Evolutionary conservation across 2,329 filamentous ascomycete species (phyloP).

Genomic region (Botryosphaeria dothidea): DNA sequence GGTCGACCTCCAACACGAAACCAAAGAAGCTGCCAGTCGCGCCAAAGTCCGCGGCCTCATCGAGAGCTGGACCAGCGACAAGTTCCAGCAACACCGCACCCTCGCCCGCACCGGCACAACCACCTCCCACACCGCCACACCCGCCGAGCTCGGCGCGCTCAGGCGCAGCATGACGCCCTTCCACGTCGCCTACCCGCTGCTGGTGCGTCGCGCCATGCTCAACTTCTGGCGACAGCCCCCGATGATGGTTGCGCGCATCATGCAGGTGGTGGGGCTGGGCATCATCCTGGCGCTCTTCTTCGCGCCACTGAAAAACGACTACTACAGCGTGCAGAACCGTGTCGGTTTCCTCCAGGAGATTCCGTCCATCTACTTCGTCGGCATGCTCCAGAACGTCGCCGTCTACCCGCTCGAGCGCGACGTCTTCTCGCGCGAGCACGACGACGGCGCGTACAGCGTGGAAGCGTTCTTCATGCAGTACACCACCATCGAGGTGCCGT

Average conservation of each 20-base stretch:
- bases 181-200: conserved; percentile 63
- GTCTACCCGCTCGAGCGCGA: conserved; percentile 72
- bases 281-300: conserved; percentile 55
- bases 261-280: conserved; percentile 40
- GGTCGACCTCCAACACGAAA: conserved; percentile 68
- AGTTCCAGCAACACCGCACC: not conserved
- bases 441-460: conserved; percentile 70
- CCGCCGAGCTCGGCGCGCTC: conserved; percentile 71
- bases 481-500: conserved; percentile 69
- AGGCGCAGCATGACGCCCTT: conserved; percentile 65
- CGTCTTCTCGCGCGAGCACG: conserved; percentile 76
- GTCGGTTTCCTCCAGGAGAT: conserved; percentile 74
- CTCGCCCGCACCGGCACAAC: not conserved
- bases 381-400: conserved; percentile 78
- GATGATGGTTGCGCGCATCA: conserved; percentile 36
- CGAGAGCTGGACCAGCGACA: conserved; percentile 52
- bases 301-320: conserved; percentile 68
- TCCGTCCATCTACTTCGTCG: conserved; percentile 70
- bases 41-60: conserved; percentile 64
- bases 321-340: conserved; percentile 69
- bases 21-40: conserved; percentile 63
- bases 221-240: conserved; percentile 52
- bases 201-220: conserved; percentile 67
- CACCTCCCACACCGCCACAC: conserved; percentile 46
- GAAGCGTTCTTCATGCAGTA: conserved; percentile 73